Conservation (phyloP, 2,329 filamentous ascomycete genomes). For the Fusarium floridanum region DNA sequence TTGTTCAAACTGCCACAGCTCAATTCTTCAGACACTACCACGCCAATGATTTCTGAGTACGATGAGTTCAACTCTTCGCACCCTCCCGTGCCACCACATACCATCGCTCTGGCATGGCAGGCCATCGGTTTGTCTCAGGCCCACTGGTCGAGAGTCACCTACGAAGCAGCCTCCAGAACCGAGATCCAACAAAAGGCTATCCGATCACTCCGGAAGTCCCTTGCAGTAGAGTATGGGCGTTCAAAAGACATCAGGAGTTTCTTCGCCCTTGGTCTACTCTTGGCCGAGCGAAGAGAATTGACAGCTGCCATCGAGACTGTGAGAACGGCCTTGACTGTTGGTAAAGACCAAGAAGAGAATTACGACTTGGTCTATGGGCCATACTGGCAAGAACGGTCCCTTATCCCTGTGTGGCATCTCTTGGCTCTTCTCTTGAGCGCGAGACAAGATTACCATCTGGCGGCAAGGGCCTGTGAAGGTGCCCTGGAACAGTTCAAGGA, state of each 20-base stretch:
- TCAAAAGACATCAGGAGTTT: conserved; percentile 80
- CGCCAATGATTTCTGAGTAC: conserved; percentile 48
- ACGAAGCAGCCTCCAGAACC: conserved; percentile 77
- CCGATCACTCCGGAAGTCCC: conserved; percentile 78
- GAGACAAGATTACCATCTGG: conserved; percentile 85
- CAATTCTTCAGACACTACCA: conserved; percentile 44
- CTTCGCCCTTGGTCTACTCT: conserved; percentile 85
- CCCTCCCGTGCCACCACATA: conserved; percentile 66
- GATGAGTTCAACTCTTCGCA: conserved; percentile 53
- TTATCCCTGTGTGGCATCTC: conserved; percentile 91
- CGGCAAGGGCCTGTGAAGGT: conserved; percentile 86
- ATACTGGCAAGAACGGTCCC: conserved; percentile 72
- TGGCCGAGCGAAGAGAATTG: conserved; percentile 88
- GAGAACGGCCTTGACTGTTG: conserved; percentile 78
- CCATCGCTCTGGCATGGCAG: conserved; percentile 80
- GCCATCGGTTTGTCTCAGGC: conserved; percentile 88
- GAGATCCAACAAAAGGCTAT: conserved; percentile 84
- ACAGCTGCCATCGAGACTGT: conserved; percentile 84
- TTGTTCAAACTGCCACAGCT: conserved; percentile 69
- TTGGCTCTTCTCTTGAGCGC: conserved; percentile 88
- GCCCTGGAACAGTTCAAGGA: conserved; percentile 92
- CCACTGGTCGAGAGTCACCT: conserved; percentile 87
- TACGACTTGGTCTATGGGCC: conserved; percentile 60
- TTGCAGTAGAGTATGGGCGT: conserved; percentile 75
- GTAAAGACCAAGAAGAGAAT: conserved; percentile 61